phyloP scores from a whole-genome alignment of 2,329 filamentous ascomycete species.

The Alternaria tenuissima region DNA sequence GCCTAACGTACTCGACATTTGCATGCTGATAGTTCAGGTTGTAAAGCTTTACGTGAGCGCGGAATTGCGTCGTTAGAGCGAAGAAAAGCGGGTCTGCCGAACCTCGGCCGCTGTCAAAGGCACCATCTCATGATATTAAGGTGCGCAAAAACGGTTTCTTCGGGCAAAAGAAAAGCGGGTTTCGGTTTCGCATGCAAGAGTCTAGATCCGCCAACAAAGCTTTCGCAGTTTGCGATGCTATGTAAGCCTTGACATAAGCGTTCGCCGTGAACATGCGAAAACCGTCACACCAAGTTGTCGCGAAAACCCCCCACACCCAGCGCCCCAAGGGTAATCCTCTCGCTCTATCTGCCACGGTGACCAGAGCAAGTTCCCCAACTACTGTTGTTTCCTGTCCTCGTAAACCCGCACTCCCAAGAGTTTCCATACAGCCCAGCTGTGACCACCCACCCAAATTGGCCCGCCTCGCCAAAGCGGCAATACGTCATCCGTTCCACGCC shows the following conservation, averaged over 20 bases:
- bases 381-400: constrained; percentile 20
- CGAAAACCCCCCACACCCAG: not conserved
- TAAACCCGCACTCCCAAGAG: constrained; percentile 31
- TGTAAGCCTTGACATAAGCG: not conserved
- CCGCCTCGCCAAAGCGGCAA: constrained; percentile 36
- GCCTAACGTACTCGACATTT: not conserved
- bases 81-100: constrained; percentile 15
- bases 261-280: not conserved
- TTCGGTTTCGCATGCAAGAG: not conserved
- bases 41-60: constrained; percentile 21
- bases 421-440: constrained; percentile 33
- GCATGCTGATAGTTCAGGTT: constrained; percentile 4
- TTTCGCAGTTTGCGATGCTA: not conserved
- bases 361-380: not conserved
- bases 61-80: constrained; percentile 8
- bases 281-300: not conserved
- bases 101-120: constrained; percentile 2
- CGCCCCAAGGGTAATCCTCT: not conserved
- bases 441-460: constrained; percentile 27
- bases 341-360: not conserved
- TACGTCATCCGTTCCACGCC: constrained; percentile 22
- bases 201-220: not conserved
- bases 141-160: not conserved
- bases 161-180: not conserved
- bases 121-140: not conserved